Base-by-base conservation (phyloP, 2,329 filamentous ascomycete genomes). In the Penicillium sp. region DNA sequence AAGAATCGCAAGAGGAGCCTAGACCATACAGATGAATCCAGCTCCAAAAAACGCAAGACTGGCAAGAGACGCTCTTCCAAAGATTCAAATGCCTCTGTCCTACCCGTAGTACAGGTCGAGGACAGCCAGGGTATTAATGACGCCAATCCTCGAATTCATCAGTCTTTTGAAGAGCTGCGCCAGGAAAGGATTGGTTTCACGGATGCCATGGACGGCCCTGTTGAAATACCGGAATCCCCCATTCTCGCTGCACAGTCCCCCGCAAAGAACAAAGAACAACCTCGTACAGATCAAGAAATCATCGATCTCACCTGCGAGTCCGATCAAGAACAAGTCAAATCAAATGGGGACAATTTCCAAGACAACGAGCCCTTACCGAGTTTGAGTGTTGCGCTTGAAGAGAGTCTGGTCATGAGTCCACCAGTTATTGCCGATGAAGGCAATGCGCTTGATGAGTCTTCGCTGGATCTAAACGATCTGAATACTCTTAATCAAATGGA, bases 1-100 rank as follows among this genome's bases (percentile, higher is more conserved):
- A 57, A 44, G 11, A 43, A 11, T 39, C 55, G 26, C 19, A 61
- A 53, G 29, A 63, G 52, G 13, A 57, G 41, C 22, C 21, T 44
- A 2, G 41, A 48, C 3, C 33, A 51, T 4, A 7, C 14, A 16
- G 52, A 52, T n/a, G 22, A 31, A 9, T 19, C 43, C 4, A 51
- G 26, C 5, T 33, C 48, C 3, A 50, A 33, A 35, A 58, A 56
- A 19, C 39, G 41, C n/a, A 62, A 53, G 22, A 59, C 41, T 21
- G 41, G 46, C 21, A 27, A 53, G 22, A 54, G n/a, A 22, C 22
- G 24, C 24, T 27, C 21, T 10, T 33, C 35, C 13, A 31, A 31
- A n/a, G 16, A 31, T n/a, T 48, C 27, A 19, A 27, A 31, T 21
- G 13, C n/a, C 19, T 44, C 52, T 11, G 14, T 13, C 14, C 52